These are phyloP conservation scores for Boletus rufocinnamomeus DNA, from an alignment of 768 basidiomycete species.

Conservation along the genomic window DNA sequence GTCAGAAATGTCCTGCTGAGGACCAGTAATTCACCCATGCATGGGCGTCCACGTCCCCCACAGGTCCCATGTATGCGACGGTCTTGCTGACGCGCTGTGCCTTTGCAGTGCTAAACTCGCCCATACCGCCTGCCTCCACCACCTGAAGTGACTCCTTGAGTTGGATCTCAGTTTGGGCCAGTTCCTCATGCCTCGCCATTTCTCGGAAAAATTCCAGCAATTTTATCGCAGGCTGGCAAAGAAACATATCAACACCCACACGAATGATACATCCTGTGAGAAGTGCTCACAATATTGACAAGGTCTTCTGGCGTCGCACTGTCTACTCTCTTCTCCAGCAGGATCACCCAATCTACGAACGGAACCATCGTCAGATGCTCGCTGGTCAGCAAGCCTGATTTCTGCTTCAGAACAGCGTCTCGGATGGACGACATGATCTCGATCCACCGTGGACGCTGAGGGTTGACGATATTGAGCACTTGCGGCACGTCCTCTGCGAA, in stretches of 20 bases:
- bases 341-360: constrained; percentile 33
- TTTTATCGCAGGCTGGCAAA: constrained; percentile 35
- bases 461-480: constrained; percentile 42
- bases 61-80: constrained; percentile 13
- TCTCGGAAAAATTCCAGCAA: constrained; percentile 32
- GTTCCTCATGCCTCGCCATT: constrained; percentile 9
- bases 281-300: constrained; percentile 5
- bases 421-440: constrained; percentile 28
- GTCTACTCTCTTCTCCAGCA: constrained; percentile 29
- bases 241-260: background rate
- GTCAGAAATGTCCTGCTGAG: constrained; percentile 13
- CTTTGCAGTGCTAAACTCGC: constrained; percentile 10
- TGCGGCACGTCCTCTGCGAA: constrained; percentile 24
- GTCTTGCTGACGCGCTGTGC: constrained; percentile 16
- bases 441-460: constrained; percentile 36
- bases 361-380: constrained; percentile 25
- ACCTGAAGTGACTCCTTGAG: background rate
- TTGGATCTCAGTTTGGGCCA: background rate
- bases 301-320: constrained; percentile 11
- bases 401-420: constrained; percentile 17
- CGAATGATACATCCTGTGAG: background rate
- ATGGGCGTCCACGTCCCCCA: constrained; percentile 15
- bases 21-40: constrained; percentile 19
- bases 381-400: constrained; percentile 1
- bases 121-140: constrained; percentile 8